Percentiles rank a stretch among this genome's conserved stretches.
Conservation (phyloP, 208 protist species). For the Leishmania martiniquensis region DNA sequence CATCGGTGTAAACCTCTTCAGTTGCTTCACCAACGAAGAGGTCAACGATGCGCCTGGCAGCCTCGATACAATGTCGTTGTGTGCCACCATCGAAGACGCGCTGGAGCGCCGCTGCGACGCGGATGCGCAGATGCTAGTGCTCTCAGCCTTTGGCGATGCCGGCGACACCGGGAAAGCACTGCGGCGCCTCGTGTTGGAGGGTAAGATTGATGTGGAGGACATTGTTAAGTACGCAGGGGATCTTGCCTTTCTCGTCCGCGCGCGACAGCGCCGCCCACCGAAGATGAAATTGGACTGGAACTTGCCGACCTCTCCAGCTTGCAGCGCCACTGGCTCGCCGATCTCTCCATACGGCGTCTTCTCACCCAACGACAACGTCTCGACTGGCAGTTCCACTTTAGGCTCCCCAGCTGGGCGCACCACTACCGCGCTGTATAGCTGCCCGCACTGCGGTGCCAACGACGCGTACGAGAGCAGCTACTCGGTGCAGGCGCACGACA, state of each 20-base stretch:
- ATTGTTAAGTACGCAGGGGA: constrained; percentile 43
- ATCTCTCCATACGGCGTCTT: constrained; percentile 28
- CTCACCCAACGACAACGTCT: constrained; percentile 17
- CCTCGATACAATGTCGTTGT: constrained; percentile 38
- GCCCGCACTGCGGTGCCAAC: constrained; percentile 64
- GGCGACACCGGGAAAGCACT: constrained; percentile 40
- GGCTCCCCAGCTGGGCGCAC: constrained; percentile 39
- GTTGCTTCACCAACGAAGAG: constrained; percentile 77
- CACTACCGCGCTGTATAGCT: constrained; percentile 65
- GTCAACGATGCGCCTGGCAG: constrained; percentile 43
- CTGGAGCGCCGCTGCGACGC: constrained; percentile 29
- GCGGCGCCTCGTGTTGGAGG: constrained; percentile 55
- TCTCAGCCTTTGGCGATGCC: constrained; percentile 35
- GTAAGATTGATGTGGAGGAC: constrained; percentile 49
- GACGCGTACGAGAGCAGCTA: constrained; percentile 71
- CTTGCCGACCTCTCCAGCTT: constrained; percentile 1
- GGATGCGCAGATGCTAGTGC: constrained; percentile 44
- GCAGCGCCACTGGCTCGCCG: constrained; percentile 15
- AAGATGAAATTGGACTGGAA: constrained; percentile 12
- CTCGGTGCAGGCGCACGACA: constrained; percentile 78
- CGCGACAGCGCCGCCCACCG: constrained; percentile 21
- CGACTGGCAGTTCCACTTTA: constrained; percentile 29
- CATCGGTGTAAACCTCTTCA: constrained; percentile 64
- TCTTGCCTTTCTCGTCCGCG: constrained; percentile 36
- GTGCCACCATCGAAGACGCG: constrained; percentile 39